A percentile compares a stretch with the other conserved stretches of the same genome.
phyloP scores from a whole-genome alignment of 2,329 filamentous ascomycete genomes.

The Drechslera avenae region DNA sequence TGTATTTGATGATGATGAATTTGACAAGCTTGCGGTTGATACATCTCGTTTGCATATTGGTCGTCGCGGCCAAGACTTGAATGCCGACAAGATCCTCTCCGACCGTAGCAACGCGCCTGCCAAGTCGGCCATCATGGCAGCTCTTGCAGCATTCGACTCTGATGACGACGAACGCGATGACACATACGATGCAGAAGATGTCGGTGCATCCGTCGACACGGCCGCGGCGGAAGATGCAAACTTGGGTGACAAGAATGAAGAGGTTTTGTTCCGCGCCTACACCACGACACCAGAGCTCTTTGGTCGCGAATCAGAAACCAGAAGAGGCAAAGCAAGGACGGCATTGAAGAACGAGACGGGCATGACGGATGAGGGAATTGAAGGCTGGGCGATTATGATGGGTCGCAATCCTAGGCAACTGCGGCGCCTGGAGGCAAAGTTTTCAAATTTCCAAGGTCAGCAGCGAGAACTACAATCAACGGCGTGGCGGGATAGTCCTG shows the following conservation, averaged over 20 bases:
- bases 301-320: constrained; percentile 70
- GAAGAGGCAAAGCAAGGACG: constrained; percentile 66
- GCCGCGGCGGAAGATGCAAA: constrained; percentile 61
- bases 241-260: constrained; percentile 65
- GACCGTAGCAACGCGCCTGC: constrained; percentile 69
- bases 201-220: constrained; percentile 83
- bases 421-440: constrained; percentile 72
- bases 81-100: constrained; percentile 73
- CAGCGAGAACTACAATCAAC: constrained; percentile 70
- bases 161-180: constrained; percentile 98
- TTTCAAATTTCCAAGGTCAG: constrained; percentile 66
- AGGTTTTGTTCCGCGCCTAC: constrained; percentile 74
- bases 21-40: constrained; percentile 71
- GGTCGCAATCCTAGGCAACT: constrained; percentile 71
- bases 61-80: constrained; percentile 66
- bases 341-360: constrained; percentile 75
- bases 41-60: constrained; percentile 77
- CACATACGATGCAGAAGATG: constrained; percentile 90
- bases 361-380: constrained; percentile 91
- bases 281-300: constrained; percentile 69
- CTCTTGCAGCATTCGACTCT: constrained; percentile 84
- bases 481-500: constrained; percentile 60
- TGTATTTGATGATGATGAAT: constrained; percentile 75
- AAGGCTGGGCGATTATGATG: constrained; percentile 93
- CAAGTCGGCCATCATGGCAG: constrained; percentile 86